Conservation (phyloP, 345 rosid species). For the Hibiscus mutabilis region DNA sequence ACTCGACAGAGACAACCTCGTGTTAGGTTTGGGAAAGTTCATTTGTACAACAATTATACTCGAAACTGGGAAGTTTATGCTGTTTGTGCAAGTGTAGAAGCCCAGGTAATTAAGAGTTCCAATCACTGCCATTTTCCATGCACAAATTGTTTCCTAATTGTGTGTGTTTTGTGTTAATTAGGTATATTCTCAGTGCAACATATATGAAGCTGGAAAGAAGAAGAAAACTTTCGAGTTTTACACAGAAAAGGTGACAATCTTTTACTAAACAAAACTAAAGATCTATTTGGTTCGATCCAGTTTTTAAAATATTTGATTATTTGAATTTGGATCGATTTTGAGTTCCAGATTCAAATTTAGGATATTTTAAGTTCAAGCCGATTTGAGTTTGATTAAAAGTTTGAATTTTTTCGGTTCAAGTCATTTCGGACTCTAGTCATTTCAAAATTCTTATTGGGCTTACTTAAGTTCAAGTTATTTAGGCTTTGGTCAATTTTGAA, state of each 20-base stretch:
- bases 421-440: no score
- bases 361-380: no score
- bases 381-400: no score
- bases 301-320: no score
- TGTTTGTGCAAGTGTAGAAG: slow-evolving; percentile 88
- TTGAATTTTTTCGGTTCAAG: no score
- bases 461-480: no score
- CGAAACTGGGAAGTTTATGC: slow-evolving; percentile 90
- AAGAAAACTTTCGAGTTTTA: slow-evolving; percentile 77
- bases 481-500: no score
- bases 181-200: slow-evolving; percentile 89
- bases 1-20: slow-evolving; percentile 89
- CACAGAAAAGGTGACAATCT: slow-evolving; percentile 58
- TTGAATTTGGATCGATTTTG: no score
- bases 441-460: no score
- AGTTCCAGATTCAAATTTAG: no score
- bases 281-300: no score
- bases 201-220: slow-evolving; percentile 86
- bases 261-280: not conserved
- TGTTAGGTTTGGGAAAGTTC: slow-evolving; percentile 82
- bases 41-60: slow-evolving; percentile 80
- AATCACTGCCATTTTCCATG: no score
- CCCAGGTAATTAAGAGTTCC: slow-evolving; percentile 43
- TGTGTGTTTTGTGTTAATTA: slow-evolving; percentile 21
- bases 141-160: not conserved